Percentiles rank a stretch among this genome's conserved stretches.
Evolutionary conservation across 176 grass and related monocot species (phyloP).

Genomic region (Cenchrus fungigraminus): DNA sequence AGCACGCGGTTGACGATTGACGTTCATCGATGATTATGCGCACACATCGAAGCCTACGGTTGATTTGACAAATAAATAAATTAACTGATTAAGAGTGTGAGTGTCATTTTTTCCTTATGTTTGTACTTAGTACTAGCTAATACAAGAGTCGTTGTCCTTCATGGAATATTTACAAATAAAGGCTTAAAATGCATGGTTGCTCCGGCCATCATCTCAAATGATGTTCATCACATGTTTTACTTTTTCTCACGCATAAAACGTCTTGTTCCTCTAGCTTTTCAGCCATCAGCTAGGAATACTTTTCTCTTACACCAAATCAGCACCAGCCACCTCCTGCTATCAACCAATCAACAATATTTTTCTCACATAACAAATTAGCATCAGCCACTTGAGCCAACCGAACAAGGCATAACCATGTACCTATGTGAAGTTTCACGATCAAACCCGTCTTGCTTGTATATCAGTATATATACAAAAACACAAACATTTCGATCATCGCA

Average conservation of each 20-base stretch:
- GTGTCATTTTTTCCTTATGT: neutral
- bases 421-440: too few relatives aligned
- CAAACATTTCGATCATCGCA: neutral
- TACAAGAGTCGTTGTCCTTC: neutral
- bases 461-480: neutral
- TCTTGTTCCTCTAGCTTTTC: neutral
- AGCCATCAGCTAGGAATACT: too few relatives aligned
- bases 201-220: neutral
- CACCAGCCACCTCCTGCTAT: too few relatives aligned
- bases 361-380: too few relatives aligned
- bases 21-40: neutral
- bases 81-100: neutral
- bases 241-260: too few relatives aligned
- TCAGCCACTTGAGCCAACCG: too few relatives aligned
- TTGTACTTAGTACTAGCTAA: neutral
- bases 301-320: too few relatives aligned
- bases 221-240: neutral
- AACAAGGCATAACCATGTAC: neutral
- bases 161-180: neutral
- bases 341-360: too few relatives aligned
- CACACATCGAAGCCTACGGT: neutral
- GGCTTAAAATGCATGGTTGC: neutral
- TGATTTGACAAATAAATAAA: neutral
- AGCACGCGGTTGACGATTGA: constrained; percentile 26
- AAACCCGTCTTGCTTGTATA: too few relatives aligned